These are phyloP conservation scores for Trichoderma sp. DNA, from an alignment of 2,329 filamentous ascomycete species.

Conservation along the genomic window DNA sequence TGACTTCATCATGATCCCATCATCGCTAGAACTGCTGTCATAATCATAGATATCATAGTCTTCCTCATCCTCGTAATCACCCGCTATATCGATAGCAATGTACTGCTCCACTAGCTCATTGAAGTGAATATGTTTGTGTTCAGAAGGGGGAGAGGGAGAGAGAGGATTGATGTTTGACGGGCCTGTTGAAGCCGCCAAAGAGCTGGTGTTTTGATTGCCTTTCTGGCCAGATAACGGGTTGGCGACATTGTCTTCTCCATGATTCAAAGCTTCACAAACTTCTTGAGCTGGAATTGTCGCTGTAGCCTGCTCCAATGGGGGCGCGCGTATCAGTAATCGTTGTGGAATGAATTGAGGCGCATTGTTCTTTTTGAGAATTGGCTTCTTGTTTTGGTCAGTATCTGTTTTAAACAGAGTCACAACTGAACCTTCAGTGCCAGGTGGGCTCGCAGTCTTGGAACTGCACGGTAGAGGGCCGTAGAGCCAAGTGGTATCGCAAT, in stretches of 20 bases:
- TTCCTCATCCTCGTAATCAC: background rate
- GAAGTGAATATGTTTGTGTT: background rate
- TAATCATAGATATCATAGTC: background rate
- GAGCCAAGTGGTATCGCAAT: background rate
- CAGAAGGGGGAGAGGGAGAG: background rate
- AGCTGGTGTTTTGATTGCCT: background rate
- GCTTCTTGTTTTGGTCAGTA: background rate
- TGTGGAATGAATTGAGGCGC: background rate
- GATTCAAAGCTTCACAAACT: background rate
- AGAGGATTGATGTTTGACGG: background rate
- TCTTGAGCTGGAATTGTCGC: background rate
- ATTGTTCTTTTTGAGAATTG: background rate
- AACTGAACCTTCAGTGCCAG: background rate
- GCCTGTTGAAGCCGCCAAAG: background rate
- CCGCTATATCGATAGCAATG: background rate
- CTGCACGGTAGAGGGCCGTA: background rate
- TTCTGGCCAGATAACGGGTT: background rate
- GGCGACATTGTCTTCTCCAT: background rate
- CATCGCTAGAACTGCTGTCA: background rate
- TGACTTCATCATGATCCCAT: background rate
- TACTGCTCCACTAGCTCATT: background rate
- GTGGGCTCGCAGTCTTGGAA: background rate
- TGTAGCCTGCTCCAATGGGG: background rate
- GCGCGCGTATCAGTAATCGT: no score
- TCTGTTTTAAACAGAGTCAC: background rate